Evolutionary conservation across 257 asterid genomes (phyloP).

Genomic region (Capsicum pubescens): DNA sequence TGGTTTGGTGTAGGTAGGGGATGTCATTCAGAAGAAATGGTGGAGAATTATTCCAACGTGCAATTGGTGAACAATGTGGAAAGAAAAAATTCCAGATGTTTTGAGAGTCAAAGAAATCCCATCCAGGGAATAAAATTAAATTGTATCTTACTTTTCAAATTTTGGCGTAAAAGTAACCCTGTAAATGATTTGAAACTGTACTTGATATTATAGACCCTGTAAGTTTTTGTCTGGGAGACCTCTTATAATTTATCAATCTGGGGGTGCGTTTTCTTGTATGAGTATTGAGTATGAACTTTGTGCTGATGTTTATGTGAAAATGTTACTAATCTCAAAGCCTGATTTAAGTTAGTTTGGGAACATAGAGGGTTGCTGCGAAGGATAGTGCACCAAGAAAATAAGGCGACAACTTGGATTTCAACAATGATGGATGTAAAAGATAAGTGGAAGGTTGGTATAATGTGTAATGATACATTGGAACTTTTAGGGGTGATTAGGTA

Average conservation of each 20-base stretch:
- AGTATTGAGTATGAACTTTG: neutral
- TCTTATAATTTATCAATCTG: neutral
- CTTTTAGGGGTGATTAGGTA: neutral
- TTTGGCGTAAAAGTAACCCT: neutral
- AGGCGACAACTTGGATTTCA: neutral
- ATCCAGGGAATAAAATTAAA: neutral
- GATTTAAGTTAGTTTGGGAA: neutral
- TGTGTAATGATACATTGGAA: neutral
- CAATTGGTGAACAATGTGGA: neutral
- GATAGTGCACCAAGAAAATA: neutral
- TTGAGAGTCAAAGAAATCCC: neutral
- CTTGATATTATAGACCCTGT: neutral
- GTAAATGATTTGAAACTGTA: neutral
- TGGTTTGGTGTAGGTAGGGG: neutral
- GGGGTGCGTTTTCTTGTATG: neutral
- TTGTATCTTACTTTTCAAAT: neutral
- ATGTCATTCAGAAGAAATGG: neutral
- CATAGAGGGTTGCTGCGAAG: neutral
- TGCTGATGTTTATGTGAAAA: neutral
- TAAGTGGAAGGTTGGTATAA: neutral
- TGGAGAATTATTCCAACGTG: neutral
- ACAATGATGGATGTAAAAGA: neutral
- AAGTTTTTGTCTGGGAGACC: neutral
- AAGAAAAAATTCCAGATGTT: neutral
- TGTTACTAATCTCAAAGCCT: neutral